Percentiles rank a stretch among this genome's conserved stretches.
Conservation (phyloP, 352 stramenopile genomes). For the Pythium sukuiense region DNA sequence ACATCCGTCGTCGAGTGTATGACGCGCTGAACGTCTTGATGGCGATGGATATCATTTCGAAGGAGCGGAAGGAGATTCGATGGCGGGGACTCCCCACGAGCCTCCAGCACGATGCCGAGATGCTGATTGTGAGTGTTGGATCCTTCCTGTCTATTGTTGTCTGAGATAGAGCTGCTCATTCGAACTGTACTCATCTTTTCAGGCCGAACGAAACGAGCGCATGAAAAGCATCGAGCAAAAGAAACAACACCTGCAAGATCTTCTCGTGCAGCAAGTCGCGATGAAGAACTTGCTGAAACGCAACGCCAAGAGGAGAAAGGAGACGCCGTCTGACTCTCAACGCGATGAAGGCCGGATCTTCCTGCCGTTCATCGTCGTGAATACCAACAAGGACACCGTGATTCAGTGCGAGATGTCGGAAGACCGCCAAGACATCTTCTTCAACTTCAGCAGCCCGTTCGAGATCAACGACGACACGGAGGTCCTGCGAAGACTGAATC, state of each 20-base stretch:
- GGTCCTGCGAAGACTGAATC: conserved; percentile 92
- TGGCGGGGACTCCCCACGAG: conserved; percentile 84
- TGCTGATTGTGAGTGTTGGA: conserved; percentile 60
- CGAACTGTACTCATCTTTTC: not conserved
- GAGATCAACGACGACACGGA: conserved; percentile 98
- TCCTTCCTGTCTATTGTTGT: not conserved
- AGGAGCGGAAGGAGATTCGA: conserved; percentile 93
- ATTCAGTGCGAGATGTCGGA: conserved; percentile 97
- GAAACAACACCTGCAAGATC: conserved; percentile 90
- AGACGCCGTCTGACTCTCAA: conserved; percentile 36
- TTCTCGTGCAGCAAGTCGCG: conserved; percentile 92
- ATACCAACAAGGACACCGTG: conserved; percentile 92
- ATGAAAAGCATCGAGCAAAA: conserved; percentile 86
- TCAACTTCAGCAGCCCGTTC: conserved; percentile 96
- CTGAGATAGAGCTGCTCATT: not conserved
- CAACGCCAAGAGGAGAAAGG: conserved; percentile 75
- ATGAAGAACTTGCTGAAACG: conserved; percentile 93
- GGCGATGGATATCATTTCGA: conserved; percentile 98
- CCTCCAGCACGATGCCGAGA: conserved; percentile 85
- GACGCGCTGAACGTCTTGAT: conserved; percentile 98
- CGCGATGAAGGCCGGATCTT: conserved; percentile 88
- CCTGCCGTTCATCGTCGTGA: conserved; percentile 97
- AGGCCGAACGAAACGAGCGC: conserved; percentile 75
- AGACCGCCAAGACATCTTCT: conserved; percentile 95
- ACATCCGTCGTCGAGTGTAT: conserved; percentile 96